A percentile compares a stretch with the other conserved stretches of the same genome.
These are phyloP conservation scores for Apophysomyces trapeziformis DNA, from an alignment of 371 early-diverging fungal genomes.

Conservation along the genomic window DNA sequence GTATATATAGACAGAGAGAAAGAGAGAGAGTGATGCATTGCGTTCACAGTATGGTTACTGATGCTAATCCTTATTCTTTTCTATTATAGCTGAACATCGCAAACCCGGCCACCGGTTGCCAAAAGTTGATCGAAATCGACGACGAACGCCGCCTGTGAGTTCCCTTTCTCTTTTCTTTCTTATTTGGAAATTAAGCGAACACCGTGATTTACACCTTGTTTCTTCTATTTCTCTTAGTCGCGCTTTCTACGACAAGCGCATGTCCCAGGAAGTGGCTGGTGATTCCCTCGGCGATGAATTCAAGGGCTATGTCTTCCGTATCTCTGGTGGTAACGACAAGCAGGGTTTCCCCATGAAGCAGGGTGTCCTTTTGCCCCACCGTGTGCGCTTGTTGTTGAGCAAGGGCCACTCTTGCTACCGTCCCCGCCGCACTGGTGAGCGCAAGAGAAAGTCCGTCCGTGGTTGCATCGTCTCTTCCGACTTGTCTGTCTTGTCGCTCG, in stretches of 20 bases:
- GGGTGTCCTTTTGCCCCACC: constrained; percentile 92
- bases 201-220: not conserved
- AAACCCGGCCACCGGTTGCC: constrained; percentile 98
- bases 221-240: constrained; percentile 60
- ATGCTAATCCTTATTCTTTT: no score
- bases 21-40: no score
- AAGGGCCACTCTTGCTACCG: constrained; percentile 99
- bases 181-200: no score
- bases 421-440: constrained; percentile 97
- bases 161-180: no score
- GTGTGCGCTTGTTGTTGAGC: constrained; percentile 95
- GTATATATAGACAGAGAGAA: no score
- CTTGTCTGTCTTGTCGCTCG: constrained; percentile 93
- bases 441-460: constrained; percentile 99
- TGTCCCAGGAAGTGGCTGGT: constrained; percentile 97
- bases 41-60: no score
- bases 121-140: constrained; percentile 98
- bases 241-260: constrained; percentile 98
- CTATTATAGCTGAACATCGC: constrained; percentile 93
- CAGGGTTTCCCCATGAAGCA: constrained; percentile 99
- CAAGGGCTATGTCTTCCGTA: constrained; percentile 99
- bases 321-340: constrained; percentile 99
- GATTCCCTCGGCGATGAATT: constrained; percentile 98
- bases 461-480: constrained; percentile 99
- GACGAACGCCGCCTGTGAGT: constrained; percentile 95